These are phyloP conservation scores for Pelagophyceae sp. DNA, from an alignment of 352 stramenopile species.

Conservation along the genomic window DNA sequence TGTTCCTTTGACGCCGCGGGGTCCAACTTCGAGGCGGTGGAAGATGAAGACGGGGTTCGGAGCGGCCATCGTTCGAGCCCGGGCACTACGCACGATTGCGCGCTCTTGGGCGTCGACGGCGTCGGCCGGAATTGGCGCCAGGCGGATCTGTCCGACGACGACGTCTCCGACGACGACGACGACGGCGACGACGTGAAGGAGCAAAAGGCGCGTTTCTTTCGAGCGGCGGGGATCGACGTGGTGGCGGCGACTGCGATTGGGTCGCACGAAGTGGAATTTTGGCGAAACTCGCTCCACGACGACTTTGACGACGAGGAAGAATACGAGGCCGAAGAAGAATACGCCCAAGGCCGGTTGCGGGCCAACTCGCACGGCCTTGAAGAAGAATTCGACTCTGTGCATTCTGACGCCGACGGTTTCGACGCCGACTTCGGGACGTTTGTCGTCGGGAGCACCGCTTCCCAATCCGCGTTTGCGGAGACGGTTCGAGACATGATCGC, in stretches of 20 bases:
- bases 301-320: too few species aligned
- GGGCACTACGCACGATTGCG: neutral
- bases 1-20: neutral
- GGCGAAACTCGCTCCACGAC: too few species aligned
- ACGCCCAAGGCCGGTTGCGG: too few species aligned
- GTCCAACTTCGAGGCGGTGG: neutral
- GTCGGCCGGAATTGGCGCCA: neutral
- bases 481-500: conserved; percentile 13
- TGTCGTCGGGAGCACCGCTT: neutral
- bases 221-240: too few species aligned
- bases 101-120: neutral
- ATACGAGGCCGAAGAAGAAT: too few species aligned
- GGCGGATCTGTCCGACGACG: neutral
- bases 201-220: neutral
- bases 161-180: neutral
- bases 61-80: too few species aligned
- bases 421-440: neutral
- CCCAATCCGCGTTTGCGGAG: neutral
- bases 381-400: neutral
- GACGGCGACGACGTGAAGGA: neutral
- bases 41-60: too few species aligned
- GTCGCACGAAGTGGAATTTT: too few species aligned
- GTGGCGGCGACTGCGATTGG: too few species aligned
- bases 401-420: neutral
- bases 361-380: too few species aligned